Conservation (phyloP, 495 filamentous ascomycete species). For the Daldinia grandis region DNA sequence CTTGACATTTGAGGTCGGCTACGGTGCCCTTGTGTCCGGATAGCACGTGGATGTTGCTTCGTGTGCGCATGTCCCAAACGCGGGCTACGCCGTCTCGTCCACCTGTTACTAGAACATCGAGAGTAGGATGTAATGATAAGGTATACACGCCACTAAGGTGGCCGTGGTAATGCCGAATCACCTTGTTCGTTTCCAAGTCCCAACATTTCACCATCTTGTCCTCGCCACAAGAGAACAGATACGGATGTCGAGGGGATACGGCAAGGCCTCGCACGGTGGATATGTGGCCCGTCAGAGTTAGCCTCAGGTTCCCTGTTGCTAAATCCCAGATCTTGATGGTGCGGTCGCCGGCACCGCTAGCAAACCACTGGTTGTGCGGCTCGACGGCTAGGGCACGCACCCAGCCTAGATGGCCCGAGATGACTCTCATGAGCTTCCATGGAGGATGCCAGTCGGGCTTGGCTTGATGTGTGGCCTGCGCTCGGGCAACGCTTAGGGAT, state of each 20-base stretch:
- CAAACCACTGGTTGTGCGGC: constrained; percentile 98
- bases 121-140: constrained; percentile 85
- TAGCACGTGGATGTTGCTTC: constrained; percentile 94
- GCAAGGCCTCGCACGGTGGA: constrained; percentile 94
- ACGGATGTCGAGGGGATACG: constrained; percentile 92
- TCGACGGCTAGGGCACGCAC: constrained; percentile 91
- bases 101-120: constrained; percentile 94
- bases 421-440: constrained; percentile 98
- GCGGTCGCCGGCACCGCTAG: constrained; percentile 91
- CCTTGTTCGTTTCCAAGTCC: constrained; percentile 98
- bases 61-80: constrained; percentile 98
- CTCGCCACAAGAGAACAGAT: constrained; percentile 96
- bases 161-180: constrained; percentile 98
- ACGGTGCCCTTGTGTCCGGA: constrained; percentile 90
- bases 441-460: constrained; percentile 95
- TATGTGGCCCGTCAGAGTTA: constrained; percentile 97
- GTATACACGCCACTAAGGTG: constrained; percentile 97
- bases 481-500: constrained; percentile 67
- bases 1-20: constrained; percentile 88
- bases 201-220: constrained; percentile 99
- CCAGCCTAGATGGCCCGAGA: constrained; percentile 97
- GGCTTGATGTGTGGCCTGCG: constrained; percentile 73
- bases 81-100: constrained; percentile 93
- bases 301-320: constrained; percentile 78
- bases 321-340: constrained; percentile 99